A percentile compares a stretch with the other conserved stretches of the same genome.
These are phyloP conservation scores for Candida sonorensis DNA, from an alignment of 805 yeast genomes.

Conservation along the genomic window DNA sequence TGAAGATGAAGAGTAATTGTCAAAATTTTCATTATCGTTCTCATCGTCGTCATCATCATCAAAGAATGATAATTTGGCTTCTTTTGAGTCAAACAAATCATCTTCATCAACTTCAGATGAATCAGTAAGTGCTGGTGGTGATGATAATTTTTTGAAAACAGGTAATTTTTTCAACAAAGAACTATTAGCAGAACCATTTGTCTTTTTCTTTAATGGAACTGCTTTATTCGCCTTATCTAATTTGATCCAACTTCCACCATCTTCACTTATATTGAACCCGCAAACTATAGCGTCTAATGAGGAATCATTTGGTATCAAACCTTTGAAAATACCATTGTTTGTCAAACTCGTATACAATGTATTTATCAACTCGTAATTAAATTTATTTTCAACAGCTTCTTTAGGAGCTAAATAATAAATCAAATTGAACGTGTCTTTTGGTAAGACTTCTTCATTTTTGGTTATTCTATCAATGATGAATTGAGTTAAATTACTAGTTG, in stretches of 20 bases:
- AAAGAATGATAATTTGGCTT: conserved; percentile 47
- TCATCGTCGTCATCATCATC: conserved; percentile 29
- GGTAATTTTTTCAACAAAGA: conserved; percentile 17
- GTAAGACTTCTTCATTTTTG: conserved; percentile 34
- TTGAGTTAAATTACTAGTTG: conserved; percentile 35
- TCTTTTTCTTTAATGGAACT: conserved; percentile 20
- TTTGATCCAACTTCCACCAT: conserved; percentile 46
- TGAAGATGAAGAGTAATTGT: conserved; percentile 18
- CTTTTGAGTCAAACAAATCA: conserved; percentile 35
- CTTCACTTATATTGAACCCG: conserved; percentile 47
- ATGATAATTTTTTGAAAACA: conserved; percentile 24
- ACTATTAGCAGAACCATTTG: conserved; percentile 4
- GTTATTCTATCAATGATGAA: conserved; percentile 55
- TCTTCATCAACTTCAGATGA: conserved; percentile 37
- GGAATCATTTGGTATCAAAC: conserved; percentile 45
- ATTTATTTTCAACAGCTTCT: conserved; percentile 32
- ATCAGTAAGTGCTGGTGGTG: conserved; percentile 37
- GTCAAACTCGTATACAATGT: conserved; percentile 34
- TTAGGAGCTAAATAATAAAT: conserved; percentile 54
- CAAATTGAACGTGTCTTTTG: conserved; percentile 31
- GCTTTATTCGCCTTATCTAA: conserved; percentile 28
- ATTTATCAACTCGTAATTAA: conserved; percentile 39
- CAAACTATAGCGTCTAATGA: conserved; percentile 57
- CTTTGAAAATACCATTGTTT: conserved; percentile 41
- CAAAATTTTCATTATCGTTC: conserved; percentile 16